phyloP scores from a whole-genome alignment of 2,329 filamentous ascomycete species.

The Lachnellula occidentalis region DNA sequence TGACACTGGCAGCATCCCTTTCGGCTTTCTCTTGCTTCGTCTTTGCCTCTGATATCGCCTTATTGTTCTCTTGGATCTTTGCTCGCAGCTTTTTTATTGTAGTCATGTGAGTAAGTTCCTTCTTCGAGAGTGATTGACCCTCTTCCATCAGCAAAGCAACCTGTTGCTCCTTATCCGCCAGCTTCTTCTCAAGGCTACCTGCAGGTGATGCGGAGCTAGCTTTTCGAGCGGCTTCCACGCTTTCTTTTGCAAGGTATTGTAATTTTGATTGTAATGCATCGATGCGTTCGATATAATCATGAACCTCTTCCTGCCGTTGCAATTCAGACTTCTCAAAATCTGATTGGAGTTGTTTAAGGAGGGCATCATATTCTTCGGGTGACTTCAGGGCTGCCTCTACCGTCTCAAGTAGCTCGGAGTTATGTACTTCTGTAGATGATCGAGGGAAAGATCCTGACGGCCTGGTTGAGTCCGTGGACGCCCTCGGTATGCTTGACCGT shows the following conservation, averaged over 20 bases:
- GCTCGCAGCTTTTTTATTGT: constrained; percentile 76
- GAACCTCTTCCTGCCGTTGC: constrained; percentile 73
- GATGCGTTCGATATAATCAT: constrained; percentile 80
- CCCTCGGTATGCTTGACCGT: constrained; percentile 21
- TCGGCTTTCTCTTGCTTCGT: constrained; percentile 54
- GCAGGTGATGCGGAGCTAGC: constrained; percentile 55
- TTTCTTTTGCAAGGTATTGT: constrained; percentile 77
- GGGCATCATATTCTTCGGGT: constrained; percentile 34
- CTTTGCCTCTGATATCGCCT: constrained; percentile 54
- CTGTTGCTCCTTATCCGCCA: constrained; percentile 85
- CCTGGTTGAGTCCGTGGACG: constrained; percentile 22
- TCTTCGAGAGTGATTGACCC: constrained; percentile 80
- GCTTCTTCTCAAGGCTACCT: constrained; percentile 67
- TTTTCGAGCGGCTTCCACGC: constrained; percentile 68
- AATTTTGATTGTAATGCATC: constrained; percentile 90
- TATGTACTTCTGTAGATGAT: constrained; percentile 28
- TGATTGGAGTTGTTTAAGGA: constrained; percentile 33
- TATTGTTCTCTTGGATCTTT: constrained; percentile 61
- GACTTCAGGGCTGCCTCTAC: constrained; percentile 8
- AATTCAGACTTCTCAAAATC: constrained; percentile 27
- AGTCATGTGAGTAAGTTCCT: constrained; percentile 76
- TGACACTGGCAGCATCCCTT: constrained; percentile 43
- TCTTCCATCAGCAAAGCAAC: constrained; percentile 89
- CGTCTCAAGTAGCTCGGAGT: constrained; percentile 9
- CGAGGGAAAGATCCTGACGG: constrained; percentile 17